Percentiles rank a stretch among this genome's conserved stretches.
phyloP scores from a whole-genome alignment of 495 filamentous ascomycete genomes.

The Amphirosellinia nigrospora region DNA sequence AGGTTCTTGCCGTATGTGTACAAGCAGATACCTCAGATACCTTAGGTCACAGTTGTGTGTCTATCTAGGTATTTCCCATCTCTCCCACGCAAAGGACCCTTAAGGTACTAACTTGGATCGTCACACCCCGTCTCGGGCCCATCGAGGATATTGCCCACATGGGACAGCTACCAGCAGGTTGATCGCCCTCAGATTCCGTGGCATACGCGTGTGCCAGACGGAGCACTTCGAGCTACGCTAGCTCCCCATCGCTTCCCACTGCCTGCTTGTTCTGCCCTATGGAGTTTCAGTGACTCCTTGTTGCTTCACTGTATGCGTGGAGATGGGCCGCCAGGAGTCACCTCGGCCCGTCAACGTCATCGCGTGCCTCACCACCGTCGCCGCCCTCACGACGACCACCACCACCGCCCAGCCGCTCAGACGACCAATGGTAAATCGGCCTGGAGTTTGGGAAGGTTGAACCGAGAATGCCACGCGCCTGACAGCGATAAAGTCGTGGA shows the following conservation, averaged over 20 bases:
- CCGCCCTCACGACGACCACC: slow-evolving; percentile 24
- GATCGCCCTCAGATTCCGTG: background rate
- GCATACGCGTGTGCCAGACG: slow-evolving; percentile 5
- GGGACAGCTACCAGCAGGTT: background rate
- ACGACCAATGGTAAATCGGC: background rate
- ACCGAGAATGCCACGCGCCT: slow-evolving; percentile 26
- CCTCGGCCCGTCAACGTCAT: slow-evolving; percentile 30
- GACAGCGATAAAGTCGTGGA: slow-evolving; percentile 37
- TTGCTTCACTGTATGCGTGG: slow-evolving; percentile 33
- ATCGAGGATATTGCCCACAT: background rate
- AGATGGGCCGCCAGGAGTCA: slow-evolving; percentile 34
- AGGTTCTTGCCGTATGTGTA: background rate
- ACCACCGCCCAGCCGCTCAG: slow-evolving; percentile 7
- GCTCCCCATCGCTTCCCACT: slow-evolving; percentile 7
- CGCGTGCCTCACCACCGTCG: slow-evolving; percentile 32
- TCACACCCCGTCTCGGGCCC: background rate
- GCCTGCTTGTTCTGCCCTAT: slow-evolving; percentile 1
- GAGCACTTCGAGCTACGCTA: background rate
- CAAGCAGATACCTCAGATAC: background rate
- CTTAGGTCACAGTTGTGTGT: background rate
- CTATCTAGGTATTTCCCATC: background rate
- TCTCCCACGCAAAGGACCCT: no score
- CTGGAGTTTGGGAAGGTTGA: slow-evolving; percentile 23
- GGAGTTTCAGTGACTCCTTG: slow-evolving; percentile 34
- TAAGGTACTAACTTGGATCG: background rate